Evolutionary conservation across 805 yeast genomes (phyloP).

Genomic region (Pichia insulana): DNA sequence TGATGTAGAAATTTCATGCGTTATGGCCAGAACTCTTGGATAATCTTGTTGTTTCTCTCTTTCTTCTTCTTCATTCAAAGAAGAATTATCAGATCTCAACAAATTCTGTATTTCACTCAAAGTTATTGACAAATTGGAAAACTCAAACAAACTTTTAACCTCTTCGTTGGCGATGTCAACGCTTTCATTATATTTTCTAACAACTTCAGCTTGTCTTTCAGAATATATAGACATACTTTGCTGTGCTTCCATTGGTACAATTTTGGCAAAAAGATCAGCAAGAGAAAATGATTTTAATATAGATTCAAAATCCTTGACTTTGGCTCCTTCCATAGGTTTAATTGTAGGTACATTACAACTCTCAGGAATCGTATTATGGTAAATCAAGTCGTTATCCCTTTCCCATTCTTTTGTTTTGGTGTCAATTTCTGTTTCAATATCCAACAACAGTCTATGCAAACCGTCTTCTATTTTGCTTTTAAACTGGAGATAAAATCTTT

Average conservation of each 20-base stretch:
- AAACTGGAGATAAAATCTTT: background rate
- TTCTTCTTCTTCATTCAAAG: slow-evolving; percentile 12
- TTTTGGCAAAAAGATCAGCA: slow-evolving; percentile 59
- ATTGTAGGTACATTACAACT: slow-evolving; percentile 52
- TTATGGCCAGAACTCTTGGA: slow-evolving; percentile 31
- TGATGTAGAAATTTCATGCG: slow-evolving; percentile 24
- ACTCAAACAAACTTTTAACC: slow-evolving; percentile 69
- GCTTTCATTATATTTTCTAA: slow-evolving; percentile 66
- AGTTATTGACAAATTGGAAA: slow-evolving; percentile 63
- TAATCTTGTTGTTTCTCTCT: slow-evolving; percentile 29
- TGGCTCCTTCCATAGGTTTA: slow-evolving; percentile 61
- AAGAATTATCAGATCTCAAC: slow-evolving; percentile 10
- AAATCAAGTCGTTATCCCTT: slow-evolving; percentile 85
- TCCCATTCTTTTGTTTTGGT: slow-evolving; percentile 34
- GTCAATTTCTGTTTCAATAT: slow-evolving; percentile 12
- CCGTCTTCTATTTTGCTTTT: background rate
- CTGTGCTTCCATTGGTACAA: slow-evolving; percentile 80
- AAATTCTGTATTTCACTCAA: slow-evolving; percentile 43
- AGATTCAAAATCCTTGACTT: slow-evolving; percentile 46
- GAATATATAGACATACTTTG: slow-evolving; percentile 82
- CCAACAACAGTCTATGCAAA: slow-evolving; percentile 3
- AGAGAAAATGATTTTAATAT: slow-evolving; percentile 40
- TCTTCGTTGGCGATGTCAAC: slow-evolving; percentile 76
- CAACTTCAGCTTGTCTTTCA: slow-evolving; percentile 73
- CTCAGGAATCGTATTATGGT: slow-evolving; percentile 69